Percentiles rank a stretch among this genome's conserved stretches.
Conservation (phyloP, 768 basidiomycete genomes). For the Gelatoporia subvermispora region DNA sequence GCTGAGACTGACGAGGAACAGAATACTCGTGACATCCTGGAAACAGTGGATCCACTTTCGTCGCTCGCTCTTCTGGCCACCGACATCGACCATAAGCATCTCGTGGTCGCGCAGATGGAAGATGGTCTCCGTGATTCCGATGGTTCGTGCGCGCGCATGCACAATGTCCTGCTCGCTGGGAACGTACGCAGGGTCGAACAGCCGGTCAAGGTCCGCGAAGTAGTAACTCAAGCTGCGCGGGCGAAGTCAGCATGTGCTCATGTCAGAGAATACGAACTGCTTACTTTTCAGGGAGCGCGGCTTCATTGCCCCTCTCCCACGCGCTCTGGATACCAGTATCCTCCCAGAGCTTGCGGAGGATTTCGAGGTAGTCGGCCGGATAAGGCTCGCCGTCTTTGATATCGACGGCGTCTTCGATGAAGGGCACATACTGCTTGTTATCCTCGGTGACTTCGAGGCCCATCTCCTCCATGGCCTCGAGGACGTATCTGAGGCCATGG, state of each 20-base stretch:
- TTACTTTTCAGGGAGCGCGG: conserved; percentile 87
- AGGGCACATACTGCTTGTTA: conserved; percentile 50
- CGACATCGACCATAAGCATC: conserved; percentile 91
- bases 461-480: conserved; percentile 90
- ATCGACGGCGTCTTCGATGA: conserved; percentile 66
- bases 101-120: conserved; percentile 77
- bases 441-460: conserved; percentile 65
- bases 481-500: conserved; percentile 73
- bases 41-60: conserved; percentile 95
- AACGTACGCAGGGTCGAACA: conserved; percentile 68
- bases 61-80: conserved; percentile 90
- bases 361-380: conserved; percentile 60
- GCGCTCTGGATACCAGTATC: conserved; percentile 73
- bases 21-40: conserved; percentile 89
- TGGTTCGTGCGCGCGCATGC: conserved; percentile 79
- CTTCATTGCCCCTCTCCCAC: conserved; percentile 84
- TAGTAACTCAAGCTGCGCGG: conserved; percentile 62
- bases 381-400: conserved; percentile 79
- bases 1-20: conserved; percentile 87
- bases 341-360: conserved; percentile 69
- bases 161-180: conserved; percentile 89
- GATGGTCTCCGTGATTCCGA: conserved; percentile 85
- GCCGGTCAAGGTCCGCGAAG: conserved; percentile 70
- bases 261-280: conserved; percentile 15
- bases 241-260: conserved; percentile 5